Evolutionary conservation across 306 rosid genomes (phyloP).

Genomic region (Rosa multiflora): DNA sequence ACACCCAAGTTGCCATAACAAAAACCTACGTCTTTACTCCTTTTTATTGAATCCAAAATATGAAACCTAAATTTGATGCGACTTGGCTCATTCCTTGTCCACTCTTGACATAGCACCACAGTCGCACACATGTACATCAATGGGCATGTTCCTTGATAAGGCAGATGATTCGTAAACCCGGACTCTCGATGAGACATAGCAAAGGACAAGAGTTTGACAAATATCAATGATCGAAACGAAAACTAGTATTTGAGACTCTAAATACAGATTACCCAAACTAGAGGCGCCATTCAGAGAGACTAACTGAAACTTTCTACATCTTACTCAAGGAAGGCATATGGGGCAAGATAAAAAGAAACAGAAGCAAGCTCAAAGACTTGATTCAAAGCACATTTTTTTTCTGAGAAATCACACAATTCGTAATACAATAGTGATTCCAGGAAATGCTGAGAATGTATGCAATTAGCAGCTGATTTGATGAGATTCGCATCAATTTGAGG

Average conservation of each 20-base stretch:
- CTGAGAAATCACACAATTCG: slow-evolving; percentile 5
- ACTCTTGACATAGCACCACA: background rate
- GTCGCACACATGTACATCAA: background rate
- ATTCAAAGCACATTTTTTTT: slow-evolving; percentile 10
- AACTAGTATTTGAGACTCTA: background rate
- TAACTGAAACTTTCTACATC: no score
- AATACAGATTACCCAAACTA: background rate
- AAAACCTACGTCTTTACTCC: background rate
- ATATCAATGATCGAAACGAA: no score
- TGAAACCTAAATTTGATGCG: background rate
- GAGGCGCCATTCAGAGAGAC: no score
- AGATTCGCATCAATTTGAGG: background rate
- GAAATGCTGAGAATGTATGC: slow-evolving; percentile 26
- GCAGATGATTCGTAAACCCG: background rate
- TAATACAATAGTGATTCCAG: slow-evolving; percentile 15
- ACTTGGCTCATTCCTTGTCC: background rate
- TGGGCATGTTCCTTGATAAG: background rate
- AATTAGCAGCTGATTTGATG: slow-evolving; percentile 16
- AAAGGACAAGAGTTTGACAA: no score
- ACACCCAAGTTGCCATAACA: background rate
- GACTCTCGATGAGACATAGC: background rate
- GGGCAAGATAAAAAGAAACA: background rate
- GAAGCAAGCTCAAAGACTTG: background rate
- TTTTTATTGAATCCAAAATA: background rate
- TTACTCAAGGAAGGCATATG: background rate